A percentile compares a stretch with the other conserved stretches of the same genome.
Evolutionary conservation across 2,329 filamentous ascomycete species (phyloP).

Genomic region (Ophiostoma ulmi): DNA sequence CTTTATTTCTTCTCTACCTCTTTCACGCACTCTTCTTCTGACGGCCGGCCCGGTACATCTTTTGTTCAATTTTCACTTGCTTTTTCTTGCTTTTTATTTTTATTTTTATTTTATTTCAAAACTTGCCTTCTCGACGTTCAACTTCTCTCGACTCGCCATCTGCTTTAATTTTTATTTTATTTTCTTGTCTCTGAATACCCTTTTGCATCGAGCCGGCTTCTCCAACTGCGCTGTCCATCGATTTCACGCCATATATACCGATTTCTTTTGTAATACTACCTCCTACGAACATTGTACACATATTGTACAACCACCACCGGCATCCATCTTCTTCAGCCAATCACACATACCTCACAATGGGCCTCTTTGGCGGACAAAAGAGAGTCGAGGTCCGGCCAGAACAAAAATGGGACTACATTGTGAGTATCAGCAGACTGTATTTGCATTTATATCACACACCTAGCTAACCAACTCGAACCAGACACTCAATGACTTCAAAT

Average conservation of each 20-base stretch:
- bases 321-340: not conserved
- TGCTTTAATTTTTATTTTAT: not conserved
- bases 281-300: not conserved
- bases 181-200: constrained; percentile 3
- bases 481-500: constrained; percentile 71
- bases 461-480: not conserved
- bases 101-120: constrained; percentile 4
- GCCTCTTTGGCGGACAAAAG: constrained; percentile 56
- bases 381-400: constrained; percentile 69
- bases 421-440: constrained; percentile 39
- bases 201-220: constrained; percentile 14
- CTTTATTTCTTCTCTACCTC: constrained; percentile 30
- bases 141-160: constrained; percentile 13
- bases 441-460: constrained; percentile 14
- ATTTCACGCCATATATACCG: not conserved
- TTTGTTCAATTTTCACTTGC: constrained; percentile 17
- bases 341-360: constrained; percentile 49
- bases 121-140: not conserved
- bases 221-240: constrained; percentile 2
- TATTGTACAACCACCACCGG: not conserved
- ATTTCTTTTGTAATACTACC: constrained; percentile 9
- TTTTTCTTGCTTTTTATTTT: constrained; percentile 16
- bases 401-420: constrained; percentile 93
- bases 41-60: constrained; percentile 30
- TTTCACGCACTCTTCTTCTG: constrained; percentile 7